Base-by-base conservation (phyloP, 805 yeast genomes). In the Tetrapisispora arboricola region DNA sequence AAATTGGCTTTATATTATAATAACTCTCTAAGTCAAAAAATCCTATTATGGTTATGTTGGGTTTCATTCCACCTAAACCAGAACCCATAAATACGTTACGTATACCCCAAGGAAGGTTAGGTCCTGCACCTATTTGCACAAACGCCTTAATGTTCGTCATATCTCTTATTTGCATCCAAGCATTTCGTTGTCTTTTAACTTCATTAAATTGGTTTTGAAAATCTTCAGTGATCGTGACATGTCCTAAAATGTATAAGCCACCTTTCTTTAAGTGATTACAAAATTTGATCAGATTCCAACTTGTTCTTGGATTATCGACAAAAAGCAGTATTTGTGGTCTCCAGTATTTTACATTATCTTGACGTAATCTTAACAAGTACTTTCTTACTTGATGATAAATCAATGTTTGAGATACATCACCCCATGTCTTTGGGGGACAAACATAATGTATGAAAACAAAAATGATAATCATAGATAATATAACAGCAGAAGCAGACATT, bases 31-130 rank as follows among this genome's bases (percentile, higher is more conserved):
- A 67, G 55, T 90, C 95, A 50, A 80, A 84, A 54, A 87, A 87
- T 0, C 97, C 97, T 25, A 92, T 45, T 0, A 92, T 94, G 0
- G 96, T 85, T 39, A 92, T 88, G 56, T 92, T 92, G 2, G 98
- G 98, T 53, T 76, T 81, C 98, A 92, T 92, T 11, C 96, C 96
- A 7, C 99, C 99, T n/a, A 92, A 67, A 0, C 99, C 99, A 3
- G 95, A 83, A 0, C 96, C 96, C 44, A 90, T 60, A 44, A 76
- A 87, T 9, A 92, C 87, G 57, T 90, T 90, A 46, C 98, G 69
- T 0, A 86, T 94, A 20, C 98, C 97, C 96, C 97, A 90, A 0
- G 87, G 81, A 32, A 92, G 68, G 1, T 82, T 73, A 0, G 95
- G 88, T 0, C 95, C 94, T 10, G 87, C 72, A 1, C 90, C 84